phyloP scores from a whole-genome alignment of 495 filamentous ascomycete genomes.

The Aspergillus asperescens region DNA sequence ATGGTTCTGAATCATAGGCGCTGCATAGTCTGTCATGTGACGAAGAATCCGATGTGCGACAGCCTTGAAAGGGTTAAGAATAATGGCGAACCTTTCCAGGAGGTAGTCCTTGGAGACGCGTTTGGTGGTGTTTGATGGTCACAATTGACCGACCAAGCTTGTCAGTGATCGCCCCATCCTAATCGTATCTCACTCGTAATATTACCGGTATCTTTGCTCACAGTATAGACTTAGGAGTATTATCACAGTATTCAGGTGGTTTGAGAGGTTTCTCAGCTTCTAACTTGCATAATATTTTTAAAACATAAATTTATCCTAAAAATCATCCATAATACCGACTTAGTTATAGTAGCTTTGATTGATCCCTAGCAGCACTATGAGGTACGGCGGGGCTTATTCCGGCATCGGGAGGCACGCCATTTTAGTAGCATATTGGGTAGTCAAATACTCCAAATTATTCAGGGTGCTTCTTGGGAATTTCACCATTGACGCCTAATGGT shows the following conservation, averaged over 20 bases:
- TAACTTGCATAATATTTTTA: background rate
- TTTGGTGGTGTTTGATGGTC: background rate
- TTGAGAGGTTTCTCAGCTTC: background rate
- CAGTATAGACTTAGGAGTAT: background rate
- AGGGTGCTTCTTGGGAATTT: background rate
- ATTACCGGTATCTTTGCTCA: slow-evolving; percentile 9
- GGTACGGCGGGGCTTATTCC: background rate
- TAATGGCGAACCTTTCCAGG: background rate
- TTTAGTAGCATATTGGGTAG: background rate
- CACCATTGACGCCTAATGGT: background rate
- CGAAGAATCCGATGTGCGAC: background rate
- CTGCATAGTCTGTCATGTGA: background rate
- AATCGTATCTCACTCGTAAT: slow-evolving; percentile 22
- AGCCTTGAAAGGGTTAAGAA: background rate
- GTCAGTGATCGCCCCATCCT: background rate
- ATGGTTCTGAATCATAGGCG: slow-evolving; percentile 13
- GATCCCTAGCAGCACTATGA: background rate
- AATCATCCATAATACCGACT: background rate
- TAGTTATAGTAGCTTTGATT: background rate
- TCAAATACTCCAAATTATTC: background rate
- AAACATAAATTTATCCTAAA: no score
- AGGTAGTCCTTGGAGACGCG: background rate
- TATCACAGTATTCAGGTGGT: background rate
- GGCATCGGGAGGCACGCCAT: slow-evolving; percentile 1
- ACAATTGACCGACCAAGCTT: background rate